Percentiles rank a stretch among this genome's conserved stretches.
These are phyloP conservation scores for Aspergillus aculeatinus DNA, from an alignment of 2,329 filamentous ascomycete species.

Conservation along the genomic window DNA sequence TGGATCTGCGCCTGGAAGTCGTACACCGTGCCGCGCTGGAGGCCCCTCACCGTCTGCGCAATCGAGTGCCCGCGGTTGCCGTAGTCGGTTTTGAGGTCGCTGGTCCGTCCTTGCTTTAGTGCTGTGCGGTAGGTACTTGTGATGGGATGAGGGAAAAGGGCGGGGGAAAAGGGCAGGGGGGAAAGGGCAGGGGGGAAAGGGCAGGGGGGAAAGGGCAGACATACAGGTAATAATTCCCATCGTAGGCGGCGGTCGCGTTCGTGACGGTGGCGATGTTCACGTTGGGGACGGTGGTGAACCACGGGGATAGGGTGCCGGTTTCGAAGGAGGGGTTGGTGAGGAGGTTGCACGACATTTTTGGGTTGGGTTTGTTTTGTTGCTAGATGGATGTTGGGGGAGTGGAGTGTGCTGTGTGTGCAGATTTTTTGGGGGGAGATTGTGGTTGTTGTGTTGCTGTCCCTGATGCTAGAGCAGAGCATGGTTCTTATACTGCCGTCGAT, in stretches of 20 bases:
- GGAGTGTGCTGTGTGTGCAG: too few species aligned
- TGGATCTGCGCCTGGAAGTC: slow-evolving; percentile 19
- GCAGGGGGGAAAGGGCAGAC: slow-evolving; percentile 8
- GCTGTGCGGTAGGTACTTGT: neutral
- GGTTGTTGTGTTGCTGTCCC: too few species aligned
- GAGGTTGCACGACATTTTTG: slow-evolving; percentile 21
- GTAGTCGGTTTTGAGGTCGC: slow-evolving; percentile 21
- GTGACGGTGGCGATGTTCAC: slow-evolving; percentile 21
- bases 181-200: too few species aligned
- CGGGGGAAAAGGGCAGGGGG: too few species aligned
- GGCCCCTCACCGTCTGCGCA: slow-evolving; percentile 18
- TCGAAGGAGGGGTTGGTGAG: slow-evolving; percentile 26
- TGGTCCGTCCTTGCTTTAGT: slow-evolving; percentile 1
- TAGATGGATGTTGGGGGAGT: too few species aligned
- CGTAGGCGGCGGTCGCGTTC: slow-evolving; percentile 18
- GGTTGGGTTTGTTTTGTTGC: too few species aligned
- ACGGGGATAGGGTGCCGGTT: slow-evolving; percentile 20
- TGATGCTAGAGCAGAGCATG: too few species aligned
- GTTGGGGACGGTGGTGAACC: slow-evolving; percentile 20
- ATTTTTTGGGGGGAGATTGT: too few species aligned
- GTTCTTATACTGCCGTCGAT: too few species aligned
- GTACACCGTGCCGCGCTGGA: slow-evolving; percentile 18
- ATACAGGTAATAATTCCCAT: slow-evolving; percentile 24
- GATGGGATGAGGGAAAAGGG: too few species aligned
- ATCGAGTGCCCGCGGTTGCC: slow-evolving; percentile 22